These are phyloP conservation scores for Batkoa obscura DNA, from an alignment of 371 early-diverging fungal genomes.

Conservation along the genomic window DNA sequence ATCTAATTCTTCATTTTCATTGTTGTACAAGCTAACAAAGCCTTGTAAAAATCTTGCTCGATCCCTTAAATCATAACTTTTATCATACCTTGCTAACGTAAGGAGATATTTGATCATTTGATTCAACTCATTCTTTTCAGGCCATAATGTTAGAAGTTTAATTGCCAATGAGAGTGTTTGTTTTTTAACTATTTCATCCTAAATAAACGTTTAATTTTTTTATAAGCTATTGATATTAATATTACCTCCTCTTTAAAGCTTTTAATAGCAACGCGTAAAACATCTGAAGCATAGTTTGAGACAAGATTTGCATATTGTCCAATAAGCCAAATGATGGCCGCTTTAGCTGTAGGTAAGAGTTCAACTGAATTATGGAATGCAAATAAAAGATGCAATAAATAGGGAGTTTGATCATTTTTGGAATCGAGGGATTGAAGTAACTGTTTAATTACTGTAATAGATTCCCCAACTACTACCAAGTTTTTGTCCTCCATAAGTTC, in stretches of 20 bases:
- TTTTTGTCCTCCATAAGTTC: constrained; percentile 42
- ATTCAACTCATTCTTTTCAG: constrained; percentile 18
- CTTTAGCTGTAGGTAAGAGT: constrained; percentile 38
- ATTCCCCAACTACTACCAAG: constrained; percentile 55
- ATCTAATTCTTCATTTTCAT: no score
- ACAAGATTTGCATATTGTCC: constrained; percentile 48
- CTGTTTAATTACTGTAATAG: constrained; percentile 52
- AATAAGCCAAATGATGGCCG: constrained; percentile 68
- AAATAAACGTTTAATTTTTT: background rate
- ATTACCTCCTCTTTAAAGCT: constrained; percentile 41
- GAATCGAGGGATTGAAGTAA: constrained; percentile 38
- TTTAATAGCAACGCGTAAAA: constrained; percentile 55
- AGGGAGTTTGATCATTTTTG: constrained; percentile 13
- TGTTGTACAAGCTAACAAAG: constrained; percentile 11
- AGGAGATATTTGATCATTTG: constrained; percentile 50
- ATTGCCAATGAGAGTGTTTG: constrained; percentile 66
- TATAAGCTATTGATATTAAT: background rate
- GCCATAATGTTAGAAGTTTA: constrained; percentile 33
- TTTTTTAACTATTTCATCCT: constrained; percentile 45
- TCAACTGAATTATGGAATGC: constrained; percentile 42
- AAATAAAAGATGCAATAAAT: constrained; percentile 28
- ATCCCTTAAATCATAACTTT: constrained; percentile 76
- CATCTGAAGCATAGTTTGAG: constrained; percentile 52
- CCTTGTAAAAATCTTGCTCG: constrained; percentile 64
- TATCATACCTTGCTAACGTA: constrained; percentile 73